Conservation (phyloP, 495 filamentous ascomycete genomes). For the Tirmania nivea region DNA sequence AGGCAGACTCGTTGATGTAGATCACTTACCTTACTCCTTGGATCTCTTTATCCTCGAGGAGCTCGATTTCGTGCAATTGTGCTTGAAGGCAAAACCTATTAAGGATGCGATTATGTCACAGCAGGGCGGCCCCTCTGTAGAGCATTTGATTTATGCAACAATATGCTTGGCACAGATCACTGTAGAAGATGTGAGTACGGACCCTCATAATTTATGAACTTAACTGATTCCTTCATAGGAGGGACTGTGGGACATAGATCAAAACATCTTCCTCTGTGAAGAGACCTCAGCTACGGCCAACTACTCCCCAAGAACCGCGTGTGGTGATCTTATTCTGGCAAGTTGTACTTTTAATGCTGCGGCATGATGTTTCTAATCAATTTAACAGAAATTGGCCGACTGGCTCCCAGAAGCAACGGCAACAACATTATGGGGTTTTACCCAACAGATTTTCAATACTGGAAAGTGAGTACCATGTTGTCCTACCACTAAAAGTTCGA, state of each 20-base stretch:
- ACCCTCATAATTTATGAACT: too few relatives aligned
- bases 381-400: conserved; percentile 2
- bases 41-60: conserved; percentile 86
- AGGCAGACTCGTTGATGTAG: conserved; percentile 69
- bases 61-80: conserved; percentile 75
- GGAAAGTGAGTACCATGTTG: conserved; percentile 2
- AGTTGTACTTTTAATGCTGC: background rate
- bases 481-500: too few relatives aligned
- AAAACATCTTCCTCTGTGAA: conserved; percentile 84
- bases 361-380: background rate
- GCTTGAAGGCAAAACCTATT: conserved; percentile 42
- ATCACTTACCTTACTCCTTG: conserved; percentile 82
- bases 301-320: conserved; percentile 80
- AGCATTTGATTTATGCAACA: conserved; percentile 16
- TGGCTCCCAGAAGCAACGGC: conserved; percentile 40
- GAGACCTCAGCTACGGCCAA: conserved; percentile 92
- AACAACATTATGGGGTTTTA: conserved; percentile 13
- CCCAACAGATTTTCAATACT: conserved; percentile 13
- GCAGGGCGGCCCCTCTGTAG: conserved; percentile 12
- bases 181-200: conserved; percentile 47
- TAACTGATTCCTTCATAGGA: background rate
- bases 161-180: conserved; percentile 76
- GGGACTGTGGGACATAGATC: conserved; percentile 84
- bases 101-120: conserved; percentile 37
- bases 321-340: conserved; percentile 59